Evolutionary conservation across 2,329 filamentous ascomycete genomes (phyloP).

Genomic region (Fusarium robinianum): DNA sequence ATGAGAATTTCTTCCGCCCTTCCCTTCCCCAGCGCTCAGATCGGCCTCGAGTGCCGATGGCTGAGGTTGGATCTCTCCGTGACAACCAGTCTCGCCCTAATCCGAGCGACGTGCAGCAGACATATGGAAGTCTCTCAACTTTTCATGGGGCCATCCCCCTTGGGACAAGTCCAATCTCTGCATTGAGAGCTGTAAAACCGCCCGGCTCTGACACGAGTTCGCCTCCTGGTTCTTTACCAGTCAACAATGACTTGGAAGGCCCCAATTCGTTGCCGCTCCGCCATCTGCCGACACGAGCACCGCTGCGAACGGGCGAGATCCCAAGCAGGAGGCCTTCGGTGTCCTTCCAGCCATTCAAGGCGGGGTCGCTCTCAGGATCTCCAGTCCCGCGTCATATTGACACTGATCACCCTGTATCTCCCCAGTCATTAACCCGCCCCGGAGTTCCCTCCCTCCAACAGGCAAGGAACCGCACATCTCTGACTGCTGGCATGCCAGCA

Average conservation of each 20-base stretch:
- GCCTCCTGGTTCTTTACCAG: constrained; percentile 56
- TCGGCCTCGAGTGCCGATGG: constrained; percentile 42
- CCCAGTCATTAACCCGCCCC: constrained; percentile 55
- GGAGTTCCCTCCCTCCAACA: constrained; percentile 55
- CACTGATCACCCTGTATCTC: constrained; percentile 58
- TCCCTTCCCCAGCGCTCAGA: constrained; percentile 65
- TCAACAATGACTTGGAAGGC: constrained; percentile 50
- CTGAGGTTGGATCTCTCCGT: constrained; percentile 76
- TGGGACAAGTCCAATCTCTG: constrained; percentile 86
- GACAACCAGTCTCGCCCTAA: constrained; percentile 57
- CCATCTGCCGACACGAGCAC: constrained; percentile 39
- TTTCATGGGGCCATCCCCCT: constrained; percentile 79
- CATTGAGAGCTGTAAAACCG: constrained; percentile 70
- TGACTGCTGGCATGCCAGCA: constrained; percentile 76
- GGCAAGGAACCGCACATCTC: constrained; percentile 70
- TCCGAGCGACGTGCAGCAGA: constrained; percentile 69
- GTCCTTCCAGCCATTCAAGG: constrained; percentile 95
- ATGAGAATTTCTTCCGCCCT: constrained; percentile 84
- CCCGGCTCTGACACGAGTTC: constrained; percentile 67
- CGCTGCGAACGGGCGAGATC: constrained; percentile 55
- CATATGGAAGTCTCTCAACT: constrained; percentile 87
- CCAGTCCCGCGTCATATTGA: constrained; percentile 61
- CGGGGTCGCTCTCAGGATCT: constrained; percentile 89
- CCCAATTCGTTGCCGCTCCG: constrained; percentile 61
- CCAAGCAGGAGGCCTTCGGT: constrained; percentile 75